phyloP scores from a whole-genome alignment of 768 basidiomycete species.

The Mycena amicta region DNA sequence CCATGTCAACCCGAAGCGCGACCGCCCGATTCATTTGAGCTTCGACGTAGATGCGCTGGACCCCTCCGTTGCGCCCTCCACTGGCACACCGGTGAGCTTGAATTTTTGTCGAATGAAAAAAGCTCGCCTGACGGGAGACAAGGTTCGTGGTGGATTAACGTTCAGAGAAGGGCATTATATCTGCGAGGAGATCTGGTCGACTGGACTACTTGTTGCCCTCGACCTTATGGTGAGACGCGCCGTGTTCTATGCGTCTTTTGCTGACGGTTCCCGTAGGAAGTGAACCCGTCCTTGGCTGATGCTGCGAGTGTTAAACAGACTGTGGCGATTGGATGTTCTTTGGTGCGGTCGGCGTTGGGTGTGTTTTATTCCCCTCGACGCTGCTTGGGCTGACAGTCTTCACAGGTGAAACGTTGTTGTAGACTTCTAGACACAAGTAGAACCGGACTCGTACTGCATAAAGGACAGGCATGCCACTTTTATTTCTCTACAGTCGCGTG shows the following conservation, averaged over 20 bases:
- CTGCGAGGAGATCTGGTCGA: constrained; percentile 90
- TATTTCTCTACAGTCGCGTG: not conserved
- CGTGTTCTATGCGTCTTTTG: not conserved
- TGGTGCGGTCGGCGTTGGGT: constrained; percentile 85
- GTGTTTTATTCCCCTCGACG: constrained; percentile 27
- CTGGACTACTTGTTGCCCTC: constrained; percentile 86
- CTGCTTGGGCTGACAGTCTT: constrained; percentile 7
- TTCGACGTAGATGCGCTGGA: constrained; percentile 97
- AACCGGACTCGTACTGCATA: not conserved
- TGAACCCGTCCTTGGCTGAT: constrained; percentile 92
- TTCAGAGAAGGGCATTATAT: constrained; percentile 99
- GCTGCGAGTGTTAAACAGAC: constrained; percentile 79
- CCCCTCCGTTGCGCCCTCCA: constrained; percentile 94
- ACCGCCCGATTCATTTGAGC: constrained; percentile 88
- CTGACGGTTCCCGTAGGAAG: constrained; percentile 60
- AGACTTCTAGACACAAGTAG: not conserved
- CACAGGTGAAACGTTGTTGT: constrained; percentile 43
- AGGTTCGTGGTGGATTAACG: constrained; percentile 92
- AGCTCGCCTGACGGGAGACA: not conserved
- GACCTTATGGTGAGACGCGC: constrained; percentile 81
- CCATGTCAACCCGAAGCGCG: constrained; percentile 84
- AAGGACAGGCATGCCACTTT: no score
- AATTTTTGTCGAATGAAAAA: not conserved
- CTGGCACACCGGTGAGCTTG: constrained; percentile 78
- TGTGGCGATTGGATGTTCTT: constrained; percentile 85